Conservation (phyloP, 2,329 filamentous ascomycete species). For the Aspergillus awamori region DNA sequence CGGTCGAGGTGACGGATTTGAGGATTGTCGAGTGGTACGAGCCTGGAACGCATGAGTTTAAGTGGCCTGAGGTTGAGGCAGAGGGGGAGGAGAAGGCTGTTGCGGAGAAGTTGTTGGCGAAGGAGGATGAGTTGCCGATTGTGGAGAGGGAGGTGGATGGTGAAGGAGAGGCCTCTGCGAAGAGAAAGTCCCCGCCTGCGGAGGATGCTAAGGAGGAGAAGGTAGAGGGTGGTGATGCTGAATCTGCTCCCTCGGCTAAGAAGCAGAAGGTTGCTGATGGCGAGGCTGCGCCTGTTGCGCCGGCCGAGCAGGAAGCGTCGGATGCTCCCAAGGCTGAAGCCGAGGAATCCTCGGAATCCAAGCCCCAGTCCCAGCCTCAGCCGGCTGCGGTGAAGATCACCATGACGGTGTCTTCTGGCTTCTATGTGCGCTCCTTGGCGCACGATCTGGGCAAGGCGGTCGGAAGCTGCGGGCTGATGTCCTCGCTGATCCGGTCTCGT, state of each 20-base stretch:
- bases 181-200: constrained; percentile 26
- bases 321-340: neutral
- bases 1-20: constrained; percentile 75
- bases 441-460: constrained; percentile 87
- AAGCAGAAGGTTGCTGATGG: constrained; percentile 36
- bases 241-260: constrained; percentile 34
- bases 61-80: constrained; percentile 61
- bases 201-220: constrained; percentile 24
- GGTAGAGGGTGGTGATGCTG: constrained; percentile 17
- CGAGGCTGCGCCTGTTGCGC: constrained; percentile 23
- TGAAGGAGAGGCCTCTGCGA: constrained; percentile 34
- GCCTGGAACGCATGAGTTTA: constrained; percentile 75
- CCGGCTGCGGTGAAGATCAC: constrained; percentile 78
- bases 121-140: constrained; percentile 34
- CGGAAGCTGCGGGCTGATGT: constrained; percentile 82
- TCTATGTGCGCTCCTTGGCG: constrained; percentile 92
- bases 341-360: neutral
- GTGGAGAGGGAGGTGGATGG: constrained; percentile 31
- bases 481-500: constrained; percentile 74
- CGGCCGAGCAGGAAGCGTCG: neutral
- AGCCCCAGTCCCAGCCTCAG: constrained; percentile 20
- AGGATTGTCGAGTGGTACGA: constrained; percentile 84
- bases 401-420: constrained; percentile 92
- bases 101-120: constrained; percentile 66
- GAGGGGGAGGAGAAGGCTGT: constrained; percentile 41